phyloP scores from a whole-genome alignment of 768 basidiomycete genomes.

The Hydnomerulius pinastri region DNA sequence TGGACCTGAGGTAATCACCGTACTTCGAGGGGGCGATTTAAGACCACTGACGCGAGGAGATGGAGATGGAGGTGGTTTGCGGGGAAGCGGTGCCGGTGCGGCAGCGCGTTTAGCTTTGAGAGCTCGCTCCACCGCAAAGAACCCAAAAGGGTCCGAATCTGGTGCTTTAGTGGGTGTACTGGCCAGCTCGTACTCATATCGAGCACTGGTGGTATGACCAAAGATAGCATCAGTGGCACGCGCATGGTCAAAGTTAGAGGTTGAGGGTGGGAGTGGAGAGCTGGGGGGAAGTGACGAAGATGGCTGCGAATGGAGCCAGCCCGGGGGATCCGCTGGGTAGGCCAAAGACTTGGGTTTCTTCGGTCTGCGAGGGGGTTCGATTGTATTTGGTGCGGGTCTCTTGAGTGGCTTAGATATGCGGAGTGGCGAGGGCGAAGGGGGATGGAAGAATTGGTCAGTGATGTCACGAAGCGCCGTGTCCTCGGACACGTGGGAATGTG shows the following conservation, averaged over 20 bases:
- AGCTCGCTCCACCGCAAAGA: slow-evolving; percentile 54
- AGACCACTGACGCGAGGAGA: slow-evolving; percentile 12
- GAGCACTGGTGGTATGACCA: slow-evolving; percentile 6
- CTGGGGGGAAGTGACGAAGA: slow-evolving; percentile 37
- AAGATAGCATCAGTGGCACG: slow-evolving; percentile 3
- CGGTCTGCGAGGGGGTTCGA: slow-evolving; percentile 32
- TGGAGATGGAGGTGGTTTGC: slow-evolving; percentile 7
- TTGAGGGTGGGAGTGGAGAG: slow-evolving; percentile 31
- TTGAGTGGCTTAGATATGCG: slow-evolving; percentile 25
- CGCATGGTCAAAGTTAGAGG: slow-evolving; percentile 13
- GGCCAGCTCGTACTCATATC: slow-evolving; percentile 20
- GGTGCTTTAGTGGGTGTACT: slow-evolving; percentile 24
- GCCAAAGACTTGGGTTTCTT: slow-evolving; percentile 34
- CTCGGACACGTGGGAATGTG: slow-evolving; percentile 18
- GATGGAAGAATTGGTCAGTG: slow-evolving; percentile 37
- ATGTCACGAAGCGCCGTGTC: slow-evolving; percentile 32
- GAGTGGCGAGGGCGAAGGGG: slow-evolving; percentile 32
- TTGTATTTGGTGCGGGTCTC: slow-evolving; percentile 5
- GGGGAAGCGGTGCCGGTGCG: slow-evolving; percentile 8
- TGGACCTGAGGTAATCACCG: slow-evolving; percentile 14
- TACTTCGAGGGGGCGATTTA: slow-evolving; percentile 22
- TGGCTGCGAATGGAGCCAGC: slow-evolving; percentile 27
- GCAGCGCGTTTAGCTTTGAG: slow-evolving; percentile 44
- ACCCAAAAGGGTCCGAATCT: slow-evolving; percentile 58
- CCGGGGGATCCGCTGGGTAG: slow-evolving; percentile 33